These are phyloP conservation scores for Rhododendron simsii DNA, from an alignment of 148 eudicot species.

Conservation along the genomic window DNA sequence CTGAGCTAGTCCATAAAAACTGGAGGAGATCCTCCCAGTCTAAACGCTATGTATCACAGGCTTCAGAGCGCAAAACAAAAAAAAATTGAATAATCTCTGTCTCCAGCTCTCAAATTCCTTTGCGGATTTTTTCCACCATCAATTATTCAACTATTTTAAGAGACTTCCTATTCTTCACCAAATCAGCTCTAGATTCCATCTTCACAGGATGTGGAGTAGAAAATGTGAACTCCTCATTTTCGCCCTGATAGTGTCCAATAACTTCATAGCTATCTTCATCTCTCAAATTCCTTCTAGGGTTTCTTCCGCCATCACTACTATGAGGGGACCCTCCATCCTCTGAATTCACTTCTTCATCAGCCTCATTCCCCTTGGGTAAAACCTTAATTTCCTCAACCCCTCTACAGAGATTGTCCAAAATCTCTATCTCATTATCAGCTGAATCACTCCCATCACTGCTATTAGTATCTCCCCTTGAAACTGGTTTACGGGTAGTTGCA, in stretches of 20 bases:
- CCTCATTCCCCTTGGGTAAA: constrained; percentile 30
- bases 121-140: constrained; percentile 30
- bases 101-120: constrained; percentile 18
- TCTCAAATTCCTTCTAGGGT: constrained; percentile 15
- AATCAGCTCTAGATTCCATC: constrained; percentile 48
- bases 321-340: constrained; percentile 37
- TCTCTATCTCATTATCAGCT: constrained; percentile 21
- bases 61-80: constrained; percentile 40
- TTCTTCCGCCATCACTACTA: constrained; percentile 36
- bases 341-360: constrained; percentile 34
- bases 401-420: constrained; percentile 18
- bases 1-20: neutral
- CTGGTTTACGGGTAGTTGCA: constrained; percentile 11
- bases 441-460: constrained; percentile 30
- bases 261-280: constrained; percentile 16
- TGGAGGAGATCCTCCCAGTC: constrained; percentile 3
- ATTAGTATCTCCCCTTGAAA: constrained; percentile 21
- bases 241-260: constrained; percentile 15
- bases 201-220: constrained; percentile 53
- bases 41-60: constrained; percentile 49
- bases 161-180: constrained; percentile 26
- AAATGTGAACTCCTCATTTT: constrained; percentile 36
- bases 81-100: neutral
- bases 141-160: constrained; percentile 28
- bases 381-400: constrained; percentile 43